Base-by-base conservation (phyloP, 2,329 filamentous ascomycete species). In the Ascocoryne sarcoides region DNA sequence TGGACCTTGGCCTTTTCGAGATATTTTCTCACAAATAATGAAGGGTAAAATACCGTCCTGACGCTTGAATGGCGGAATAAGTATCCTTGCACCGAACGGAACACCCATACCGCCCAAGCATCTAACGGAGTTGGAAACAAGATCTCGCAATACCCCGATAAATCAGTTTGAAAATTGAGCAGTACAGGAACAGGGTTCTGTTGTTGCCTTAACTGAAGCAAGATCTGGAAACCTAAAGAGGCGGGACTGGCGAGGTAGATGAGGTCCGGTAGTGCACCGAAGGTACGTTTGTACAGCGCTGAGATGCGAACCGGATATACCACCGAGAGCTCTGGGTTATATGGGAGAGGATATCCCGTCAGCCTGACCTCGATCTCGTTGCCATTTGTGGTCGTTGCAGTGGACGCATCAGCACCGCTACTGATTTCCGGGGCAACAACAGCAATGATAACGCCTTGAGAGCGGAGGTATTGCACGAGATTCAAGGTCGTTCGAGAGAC, bases 111-210 rank as follows among this genome's bases (percentile, higher is more conserved):
- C 4, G 76, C 79, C 42, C 80, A 68, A 9, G 62, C 61, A 50
- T 76, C 75, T 14, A 85, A 64, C 0, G 76, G 77, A 1, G 67
- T 62, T 0, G 79, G 77, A 45, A 85, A 81, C n/a, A 85, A 64
- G 37, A 84, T 82, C 36, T 73, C 69, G 52, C 76, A 79, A 57
- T 84, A 85, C 2, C 78, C 78, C 0, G 77, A 75, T 8, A 85
- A 63, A 54, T 84, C 80, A 1, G 80, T 85, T 59, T 84, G 80
- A 49, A 83, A 84, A 58, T 84, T 85, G 56, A 79, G 72, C 32
- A 84, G 66, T 2, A 82, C 65, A 2, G 73, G 73, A 1, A 78
- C 70, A 65, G 21, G 71, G 63, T 16, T 58, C 58, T 67, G 63
- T 39, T 82, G 68, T 49, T 82, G 78, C 32, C 76, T 70, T 37